Percentiles rank a stretch among this genome's conserved stretches.
These are phyloP conservation scores for Leptographium wingfieldii DNA, from an alignment of 2,329 filamentous ascomycete species.

Conservation along the genomic window DNA sequence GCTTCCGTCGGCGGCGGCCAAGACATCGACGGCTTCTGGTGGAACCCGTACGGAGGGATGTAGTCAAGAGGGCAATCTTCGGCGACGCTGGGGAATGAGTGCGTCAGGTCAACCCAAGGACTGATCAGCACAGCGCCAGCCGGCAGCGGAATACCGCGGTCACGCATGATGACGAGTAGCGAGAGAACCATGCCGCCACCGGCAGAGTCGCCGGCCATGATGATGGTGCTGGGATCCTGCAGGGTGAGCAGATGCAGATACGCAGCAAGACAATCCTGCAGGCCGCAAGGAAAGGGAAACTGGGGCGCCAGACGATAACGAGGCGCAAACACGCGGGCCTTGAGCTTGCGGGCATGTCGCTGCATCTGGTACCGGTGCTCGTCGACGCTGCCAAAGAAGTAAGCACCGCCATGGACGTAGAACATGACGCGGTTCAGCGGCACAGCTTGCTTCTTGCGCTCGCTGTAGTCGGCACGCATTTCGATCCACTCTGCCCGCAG, in stretches of 20 bases:
- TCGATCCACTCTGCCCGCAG: slow-evolving; percentile 91
- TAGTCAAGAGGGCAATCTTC: slow-evolving; percentile 67
- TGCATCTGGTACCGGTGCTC: slow-evolving; percentile 98
- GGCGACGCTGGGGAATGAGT: slow-evolving; percentile 86
- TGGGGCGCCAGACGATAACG: slow-evolving; percentile 82
- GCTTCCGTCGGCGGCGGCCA: slow-evolving; percentile 88
- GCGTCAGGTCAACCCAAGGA: slow-evolving; percentile 90
- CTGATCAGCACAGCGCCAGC: slow-evolving; percentile 85
- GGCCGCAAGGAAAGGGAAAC: slow-evolving; percentile 86
- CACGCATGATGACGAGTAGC: slow-evolving; percentile 67
- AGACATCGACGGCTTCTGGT: slow-evolving; percentile 76
- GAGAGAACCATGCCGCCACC: slow-evolving; percentile 82
- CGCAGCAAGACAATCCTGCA: slow-evolving; percentile 79
- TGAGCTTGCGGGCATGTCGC: slow-evolving; percentile 84
- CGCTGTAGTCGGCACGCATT: slow-evolving; percentile 72
- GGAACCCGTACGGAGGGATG: slow-evolving; percentile 76
- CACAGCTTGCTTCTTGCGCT: slow-evolving; percentile 49
- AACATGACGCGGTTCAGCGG: slow-evolving; percentile 69
- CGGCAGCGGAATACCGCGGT: slow-evolving; percentile 71
- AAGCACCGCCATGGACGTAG: slow-evolving; percentile 88
- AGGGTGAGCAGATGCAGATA: slow-evolving; percentile 71
- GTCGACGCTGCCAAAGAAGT: slow-evolving; percentile 91
- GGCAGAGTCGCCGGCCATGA: slow-evolving; percentile 85
- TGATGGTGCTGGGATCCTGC: slow-evolving; percentile 68
- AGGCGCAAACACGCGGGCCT: slow-evolving; percentile 78